Percentiles rank a stretch among this genome's conserved stretches.
These are phyloP conservation scores for Rhexocercosporidium sp. DNA, from an alignment of 2,329 filamentous ascomycete species.

Conservation along the genomic window DNA sequence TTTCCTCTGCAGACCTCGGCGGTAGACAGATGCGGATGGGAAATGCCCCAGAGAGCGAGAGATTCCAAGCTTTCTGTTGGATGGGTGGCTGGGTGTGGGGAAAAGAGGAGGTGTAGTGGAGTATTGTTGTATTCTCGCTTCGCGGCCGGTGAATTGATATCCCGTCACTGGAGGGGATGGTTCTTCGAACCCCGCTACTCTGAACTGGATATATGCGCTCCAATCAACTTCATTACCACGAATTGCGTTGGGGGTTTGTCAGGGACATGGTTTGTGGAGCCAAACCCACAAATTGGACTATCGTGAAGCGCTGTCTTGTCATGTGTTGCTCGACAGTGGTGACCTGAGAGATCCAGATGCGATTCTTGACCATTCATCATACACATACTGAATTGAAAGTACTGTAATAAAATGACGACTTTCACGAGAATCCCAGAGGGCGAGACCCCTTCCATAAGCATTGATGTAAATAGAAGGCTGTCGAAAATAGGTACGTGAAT, in stretches of 20 bases:
- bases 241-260: background rate
- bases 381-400: background rate
- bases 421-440: constrained; percentile 70
- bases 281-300: background rate
- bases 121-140: background rate
- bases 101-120: constrained; percentile 5
- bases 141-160: background rate
- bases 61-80: background rate
- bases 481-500: constrained; percentile 61
- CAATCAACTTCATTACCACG: constrained; percentile 19
- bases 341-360: background rate
- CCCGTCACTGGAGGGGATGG: constrained; percentile 5
- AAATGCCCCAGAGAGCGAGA: background rate
- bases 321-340: background rate
- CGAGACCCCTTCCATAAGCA: constrained; percentile 66
- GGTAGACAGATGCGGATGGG: background rate
- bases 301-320: constrained; percentile 12
- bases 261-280: constrained; percentile 4
- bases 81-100: background rate
- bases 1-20: background rate
- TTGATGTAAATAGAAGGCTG: constrained; percentile 68
- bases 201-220: constrained; percentile 27
- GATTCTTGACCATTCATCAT: background rate
- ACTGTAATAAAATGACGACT: constrained; percentile 65
- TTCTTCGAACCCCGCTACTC: background rate